Evolutionary conservation across 352 stramenopile genomes (phyloP).

Genomic region (Phytophthora sansomeana): DNA sequence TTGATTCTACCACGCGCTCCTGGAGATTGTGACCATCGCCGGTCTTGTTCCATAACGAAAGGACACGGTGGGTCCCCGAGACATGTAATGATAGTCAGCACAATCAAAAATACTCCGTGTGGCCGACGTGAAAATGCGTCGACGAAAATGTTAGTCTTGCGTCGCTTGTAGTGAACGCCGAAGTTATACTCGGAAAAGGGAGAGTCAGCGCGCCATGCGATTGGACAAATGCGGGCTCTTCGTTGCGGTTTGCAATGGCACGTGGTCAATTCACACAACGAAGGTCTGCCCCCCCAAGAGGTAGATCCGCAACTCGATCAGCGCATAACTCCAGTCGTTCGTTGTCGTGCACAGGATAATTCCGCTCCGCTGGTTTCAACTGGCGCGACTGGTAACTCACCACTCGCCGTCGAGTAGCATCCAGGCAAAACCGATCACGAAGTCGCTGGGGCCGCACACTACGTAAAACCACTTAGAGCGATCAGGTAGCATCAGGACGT

Average conservation of each 20-base stretch:
- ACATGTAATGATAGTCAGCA: no score
- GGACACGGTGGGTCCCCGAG: no score
- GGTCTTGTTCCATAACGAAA: no score
- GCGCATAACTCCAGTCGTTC: constrained; percentile 25
- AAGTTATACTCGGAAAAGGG: no score
- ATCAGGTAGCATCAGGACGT: not conserved
- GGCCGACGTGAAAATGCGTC: no score
- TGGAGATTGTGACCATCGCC: no score
- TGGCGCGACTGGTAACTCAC: constrained; percentile 38
- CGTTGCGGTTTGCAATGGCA: not conserved
- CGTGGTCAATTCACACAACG: constrained; percentile 28
- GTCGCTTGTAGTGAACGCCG: no score
- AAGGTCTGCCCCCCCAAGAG: constrained; percentile 32
- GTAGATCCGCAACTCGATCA: constrained; percentile 42
- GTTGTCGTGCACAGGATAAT: constrained; percentile 28
- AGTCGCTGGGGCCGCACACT: constrained; percentile 31
- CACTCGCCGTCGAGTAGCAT: constrained; percentile 1
- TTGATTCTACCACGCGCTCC: no score
- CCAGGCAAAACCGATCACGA: constrained; percentile 24
- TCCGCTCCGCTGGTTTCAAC: constrained; percentile 28
- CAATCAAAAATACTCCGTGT: no score
- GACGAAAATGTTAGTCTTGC: no score
- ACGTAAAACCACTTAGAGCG: constrained; percentile 23
- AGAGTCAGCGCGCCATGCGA: no score
- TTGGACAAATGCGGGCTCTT: no score